Evolutionary conservation across 1,284 basidiomycete species (phyloP).

Genomic region (Moesziomyces sp.): DNA sequence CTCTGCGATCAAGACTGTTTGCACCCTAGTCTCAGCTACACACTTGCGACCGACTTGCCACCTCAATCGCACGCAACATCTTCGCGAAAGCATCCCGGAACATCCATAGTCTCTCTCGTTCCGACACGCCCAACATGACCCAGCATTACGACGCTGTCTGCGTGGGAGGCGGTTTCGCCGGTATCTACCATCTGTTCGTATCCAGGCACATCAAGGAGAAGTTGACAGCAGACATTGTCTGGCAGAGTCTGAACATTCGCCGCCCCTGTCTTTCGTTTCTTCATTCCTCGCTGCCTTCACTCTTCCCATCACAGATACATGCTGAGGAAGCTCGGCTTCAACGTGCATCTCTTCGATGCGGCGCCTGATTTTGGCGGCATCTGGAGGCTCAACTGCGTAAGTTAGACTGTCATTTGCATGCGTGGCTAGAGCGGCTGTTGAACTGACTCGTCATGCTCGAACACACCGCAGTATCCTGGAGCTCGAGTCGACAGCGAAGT

Average conservation of each 20-base stretch:
- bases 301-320: constrained; percentile 1
- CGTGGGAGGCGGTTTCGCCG: constrained; percentile 50
- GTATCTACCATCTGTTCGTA: constrained; percentile 31
- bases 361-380: constrained; percentile 51
- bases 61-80: too few species aligned
- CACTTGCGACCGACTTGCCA: too few species aligned
- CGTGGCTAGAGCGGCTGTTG: neutral
- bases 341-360: constrained; percentile 46
- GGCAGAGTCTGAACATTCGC: too few species aligned
- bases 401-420: neutral
- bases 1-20: neutral
- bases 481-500: constrained; percentile 53
- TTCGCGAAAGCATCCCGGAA: too few species aligned
- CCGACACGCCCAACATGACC: constrained; percentile 21
- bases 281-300: neutral
- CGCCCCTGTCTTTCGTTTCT: neutral
- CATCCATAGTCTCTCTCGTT: neutral
- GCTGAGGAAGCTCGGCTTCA: constrained; percentile 46
- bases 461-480: constrained; percentile 31
- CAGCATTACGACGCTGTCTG: constrained; percentile 45
- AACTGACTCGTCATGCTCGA: neutral
- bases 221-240: too few species aligned
- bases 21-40: too few species aligned
- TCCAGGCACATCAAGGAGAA: neutral
- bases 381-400: constrained; percentile 45